Evolutionary conservation across 2,329 filamentous ascomycete genomes (phyloP), one percentile per base, ranked within the genome.

Genomic region (Aspergillus sojae): DNA sequence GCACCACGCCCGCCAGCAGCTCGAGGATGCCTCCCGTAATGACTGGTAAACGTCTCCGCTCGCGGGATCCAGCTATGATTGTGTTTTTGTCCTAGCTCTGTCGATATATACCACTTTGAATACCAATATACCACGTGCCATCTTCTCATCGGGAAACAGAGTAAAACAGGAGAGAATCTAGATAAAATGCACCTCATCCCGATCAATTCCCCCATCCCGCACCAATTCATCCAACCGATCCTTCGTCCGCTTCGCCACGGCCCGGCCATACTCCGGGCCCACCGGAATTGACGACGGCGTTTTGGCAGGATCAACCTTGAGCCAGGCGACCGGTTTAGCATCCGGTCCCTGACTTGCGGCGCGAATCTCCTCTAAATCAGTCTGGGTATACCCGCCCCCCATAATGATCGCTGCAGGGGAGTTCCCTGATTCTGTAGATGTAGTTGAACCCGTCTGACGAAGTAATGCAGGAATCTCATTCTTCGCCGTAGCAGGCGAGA

Each of bases 1-100:
- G 79, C 79, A 80, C 69, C 82, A 88, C 55, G 88, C 88, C 12
- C 10, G 28, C 43, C 81, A 82, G 74, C 68, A 84, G 75, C 81
- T 86, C 69, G 85, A 82, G 43, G 79, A 86, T 76, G 64, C 61
- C 34, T 65, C 63, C 14, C 4, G n/a, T 11, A 21, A 21, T 21
- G 21, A 21, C 26, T 66, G 62, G 36, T 66, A 66, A 46, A 7
- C n/a, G 26, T 7, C 9, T 28, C 11, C 30, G 1, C 23, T 55
- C 39, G 26, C 16, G 30, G 56, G 58, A 32, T 36, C n/a, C 19
- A 32, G 32, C n/a, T 54, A n/a, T 30, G 48, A 52, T 28, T 6
- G 2, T n/a, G 11, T 26, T 36, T 23, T 54, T 34, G 11, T 14
- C 26, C 34, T 54, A 54, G 12, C 48, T 19, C 5, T 23, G 5